Conservation (phyloP, 2,329 filamentous ascomycete genomes). For the Trichoderma brevicompactum region DNA sequence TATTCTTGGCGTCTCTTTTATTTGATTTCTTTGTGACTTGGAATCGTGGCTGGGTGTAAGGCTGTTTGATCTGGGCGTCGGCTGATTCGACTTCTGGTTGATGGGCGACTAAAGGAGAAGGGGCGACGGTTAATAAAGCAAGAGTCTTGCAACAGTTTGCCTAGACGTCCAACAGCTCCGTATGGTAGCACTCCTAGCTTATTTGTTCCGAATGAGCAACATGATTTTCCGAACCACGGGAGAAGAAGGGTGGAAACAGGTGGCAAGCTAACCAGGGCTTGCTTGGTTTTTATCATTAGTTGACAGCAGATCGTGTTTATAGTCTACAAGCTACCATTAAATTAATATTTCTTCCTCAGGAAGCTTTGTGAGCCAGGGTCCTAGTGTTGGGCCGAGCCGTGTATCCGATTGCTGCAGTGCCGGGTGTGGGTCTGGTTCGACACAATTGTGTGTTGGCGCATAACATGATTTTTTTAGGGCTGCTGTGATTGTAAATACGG, state of each 20-base stretch:
- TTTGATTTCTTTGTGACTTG: background rate
- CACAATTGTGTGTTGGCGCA: slow-evolving; percentile 13
- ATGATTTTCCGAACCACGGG: slow-evolving; percentile 1
- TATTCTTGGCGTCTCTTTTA: background rate
- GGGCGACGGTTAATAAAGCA: background rate
- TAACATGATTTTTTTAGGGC: slow-evolving; percentile 13
- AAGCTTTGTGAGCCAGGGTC: slow-evolving; percentile 26
- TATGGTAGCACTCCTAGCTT: background rate
- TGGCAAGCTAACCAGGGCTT: slow-evolving; percentile 7
- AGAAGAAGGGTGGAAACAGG: background rate
- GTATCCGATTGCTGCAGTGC: slow-evolving; percentile 26
- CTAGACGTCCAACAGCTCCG: slow-evolving; percentile 15
- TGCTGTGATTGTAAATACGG: slow-evolving; percentile 11
- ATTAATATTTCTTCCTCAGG: slow-evolving; percentile 26
- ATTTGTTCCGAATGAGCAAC: slow-evolving; percentile 2
- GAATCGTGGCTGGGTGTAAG: background rate
- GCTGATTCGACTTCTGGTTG: background rate
- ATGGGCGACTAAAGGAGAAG: slow-evolving; percentile 3
- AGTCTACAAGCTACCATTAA: slow-evolving; percentile 14
- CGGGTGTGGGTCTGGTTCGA: slow-evolving; percentile 20
- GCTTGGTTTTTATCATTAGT: slow-evolving; percentile 11
- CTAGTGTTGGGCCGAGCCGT: slow-evolving; percentile 29
- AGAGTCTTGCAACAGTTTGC: background rate
- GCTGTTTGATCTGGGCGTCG: background rate
- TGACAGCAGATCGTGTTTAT: slow-evolving; percentile 23